These are phyloP conservation scores for Starmera caribaea DNA, from an alignment of 805 yeast genomes.

Conservation along the genomic window DNA sequence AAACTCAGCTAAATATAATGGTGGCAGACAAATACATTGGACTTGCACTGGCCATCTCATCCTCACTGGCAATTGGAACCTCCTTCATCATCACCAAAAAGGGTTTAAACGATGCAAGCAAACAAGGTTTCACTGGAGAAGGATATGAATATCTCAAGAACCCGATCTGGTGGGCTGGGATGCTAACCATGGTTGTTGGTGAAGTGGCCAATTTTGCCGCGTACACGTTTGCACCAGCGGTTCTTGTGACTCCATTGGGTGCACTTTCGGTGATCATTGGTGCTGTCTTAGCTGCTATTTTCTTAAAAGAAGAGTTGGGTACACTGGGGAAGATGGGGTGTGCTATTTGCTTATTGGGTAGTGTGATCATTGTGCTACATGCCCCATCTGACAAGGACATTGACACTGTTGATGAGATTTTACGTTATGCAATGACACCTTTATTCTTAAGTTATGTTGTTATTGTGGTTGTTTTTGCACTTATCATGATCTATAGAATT, in stretches of 20 bases:
- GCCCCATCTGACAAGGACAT: constrained; percentile 94
- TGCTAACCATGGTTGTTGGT: constrained; percentile 82
- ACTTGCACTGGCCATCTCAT: constrained; percentile 75
- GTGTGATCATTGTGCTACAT: constrained; percentile 79
- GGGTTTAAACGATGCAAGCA: constrained; percentile 66
- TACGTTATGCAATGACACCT: constrained; percentile 71
- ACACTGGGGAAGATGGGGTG: constrained; percentile 87
- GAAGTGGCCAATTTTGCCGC: constrained; percentile 92
- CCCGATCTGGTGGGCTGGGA: constrained; percentile 94
- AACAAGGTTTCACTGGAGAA: constrained; percentile 56
- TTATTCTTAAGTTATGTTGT: constrained; percentile 60
- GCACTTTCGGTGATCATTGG: constrained; percentile 88
- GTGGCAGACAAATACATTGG: constrained; percentile 83
- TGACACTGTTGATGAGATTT: constrained; percentile 78
- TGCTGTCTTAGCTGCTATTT: constrained; percentile 79
- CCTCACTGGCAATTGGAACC: constrained; percentile 84
- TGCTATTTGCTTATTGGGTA: constrained; percentile 81
- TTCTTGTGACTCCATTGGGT: constrained; percentile 85
- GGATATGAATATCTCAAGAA: constrained; percentile 72
- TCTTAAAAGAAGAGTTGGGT: constrained; percentile 80
- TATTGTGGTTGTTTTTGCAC: constrained; percentile 54
- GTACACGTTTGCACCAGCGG: constrained; percentile 91
- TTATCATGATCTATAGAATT: constrained; percentile 72
- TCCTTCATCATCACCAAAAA: constrained; percentile 84
- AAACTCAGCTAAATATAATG: too few relatives aligned